A percentile compares a stretch with the other conserved stretches of the same genome.
These are phyloP conservation scores for Suillus bovinus DNA, from an alignment of 768 basidiomycete species.

Conservation along the genomic window DNA sequence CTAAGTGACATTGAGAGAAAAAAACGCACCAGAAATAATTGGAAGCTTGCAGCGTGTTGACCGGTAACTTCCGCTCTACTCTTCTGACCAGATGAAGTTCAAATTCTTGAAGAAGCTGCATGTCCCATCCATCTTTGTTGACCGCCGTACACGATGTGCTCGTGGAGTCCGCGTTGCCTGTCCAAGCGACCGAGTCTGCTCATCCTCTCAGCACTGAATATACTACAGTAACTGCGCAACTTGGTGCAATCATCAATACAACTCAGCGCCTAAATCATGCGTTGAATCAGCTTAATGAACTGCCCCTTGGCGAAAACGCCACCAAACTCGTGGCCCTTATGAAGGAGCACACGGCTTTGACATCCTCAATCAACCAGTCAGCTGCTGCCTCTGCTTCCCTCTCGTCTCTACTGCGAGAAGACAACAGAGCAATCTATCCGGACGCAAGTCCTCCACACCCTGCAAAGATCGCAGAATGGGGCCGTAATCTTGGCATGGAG, in stretches of 20 bases:
- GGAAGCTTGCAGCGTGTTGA: background rate
- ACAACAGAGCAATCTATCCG: constrained; percentile 26
- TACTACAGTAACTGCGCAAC: constrained; percentile 27
- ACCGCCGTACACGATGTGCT: constrained; percentile 29
- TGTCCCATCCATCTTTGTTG: constrained; percentile 26
- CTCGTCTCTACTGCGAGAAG: constrained; percentile 14
- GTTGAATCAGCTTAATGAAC: constrained; percentile 43
- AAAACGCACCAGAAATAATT: no score
- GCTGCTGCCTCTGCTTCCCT: constrained; percentile 24
- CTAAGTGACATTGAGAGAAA: no score
- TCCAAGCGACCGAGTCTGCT: constrained; percentile 18
- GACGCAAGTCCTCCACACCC: constrained; percentile 31
- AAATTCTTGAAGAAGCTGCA: background rate
- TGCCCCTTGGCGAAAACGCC: constrained; percentile 53
- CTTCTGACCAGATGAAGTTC: background rate
- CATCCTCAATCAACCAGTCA: constrained; percentile 28
- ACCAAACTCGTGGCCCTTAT: constrained; percentile 69
- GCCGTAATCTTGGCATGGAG: constrained; percentile 68
- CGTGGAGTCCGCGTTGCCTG: constrained; percentile 26
- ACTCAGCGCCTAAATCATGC: constrained; percentile 56
- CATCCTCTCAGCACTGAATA: constrained; percentile 30
- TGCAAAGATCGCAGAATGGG: constrained; percentile 57
- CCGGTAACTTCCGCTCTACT: background rate
- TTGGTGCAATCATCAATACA: constrained; percentile 53
- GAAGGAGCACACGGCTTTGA: constrained; percentile 58